Base-by-base conservation (phyloP, 2,329 filamentous ascomycete genomes). In the Bipolaris bicolor region DNA sequence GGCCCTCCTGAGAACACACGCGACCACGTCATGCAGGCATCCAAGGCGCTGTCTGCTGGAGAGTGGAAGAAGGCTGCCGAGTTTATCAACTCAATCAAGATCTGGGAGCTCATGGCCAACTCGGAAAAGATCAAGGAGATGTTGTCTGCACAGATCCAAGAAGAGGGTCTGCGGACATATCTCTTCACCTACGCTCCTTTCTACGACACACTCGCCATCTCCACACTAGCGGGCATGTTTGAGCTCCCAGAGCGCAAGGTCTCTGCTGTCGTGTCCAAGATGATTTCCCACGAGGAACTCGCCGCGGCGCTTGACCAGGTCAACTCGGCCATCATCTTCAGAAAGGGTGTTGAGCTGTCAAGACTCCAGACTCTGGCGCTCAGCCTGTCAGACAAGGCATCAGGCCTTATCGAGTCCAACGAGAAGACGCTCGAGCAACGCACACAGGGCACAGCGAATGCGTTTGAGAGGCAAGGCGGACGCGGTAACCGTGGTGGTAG, bases 181-280 rank as follows among this genome's bases (percentile, higher is more conserved):
- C 91, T 99, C 69, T 99, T 99, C 86, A 99, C 95, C 54, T 99
- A 99, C 79, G 95, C 96, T 36, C 95, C 95, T 52, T 99, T 96
- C 85, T 99, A 99, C 83, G 95, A 99, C 81, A 98, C 95, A 20
- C 87, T 99, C 58, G 89, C 92, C 59, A 85, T 97, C 68, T 84
- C 86, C 66, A 96, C 93, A 22, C 85, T 99, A 60, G 89, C 92
- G 62, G 83, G 82, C 66, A 99, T 99, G 95, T 99, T 99, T 78
- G 95, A 99, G 80, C 88, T 99, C 22, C 86, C 93, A 55, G 83
- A 89, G 68, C 87, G 89, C 81, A 98, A 98, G 85, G 93, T 97
- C 49, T 84, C 90, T n/a, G 92, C 95, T 34, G 88, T 99, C 54
- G 88, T 99, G 73, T 96, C 92, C 85, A 96, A 96, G 84, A 99